Evolutionary conservation across 805 yeast genomes (phyloP), one percentile per base, ranked within the genome.

Genomic region (Candida corydali): DNA sequence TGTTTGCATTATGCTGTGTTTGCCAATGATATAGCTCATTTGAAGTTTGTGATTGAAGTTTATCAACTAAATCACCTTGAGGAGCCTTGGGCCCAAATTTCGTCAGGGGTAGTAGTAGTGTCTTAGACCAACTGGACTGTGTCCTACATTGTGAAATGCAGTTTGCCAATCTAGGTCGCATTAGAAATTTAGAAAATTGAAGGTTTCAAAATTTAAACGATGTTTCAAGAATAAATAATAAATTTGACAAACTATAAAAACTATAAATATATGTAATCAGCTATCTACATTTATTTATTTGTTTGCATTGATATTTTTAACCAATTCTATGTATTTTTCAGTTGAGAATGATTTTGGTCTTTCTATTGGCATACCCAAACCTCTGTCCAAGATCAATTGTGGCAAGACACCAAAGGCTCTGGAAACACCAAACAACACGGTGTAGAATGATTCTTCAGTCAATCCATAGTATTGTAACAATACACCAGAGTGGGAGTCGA

Each of bases 331-430:
- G 75, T 83, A 86, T 71, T 87, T 87, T 70, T 86, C 91, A 48
- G 96, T 86, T 44, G 95, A 85, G 86, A 87, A 86, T 45, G 95
- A 68, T 72, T 80, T 82, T 56, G 93, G 93, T 59, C 93, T 75
- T 65, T 84, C 93, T 47, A 84, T 81, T 38, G 93, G 87, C 60
- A 82, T 58, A 36, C 91, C 91, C 38, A 79, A 62, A 47, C 79
- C 76, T 46, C 93, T 72, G 67, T 84, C 93, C 76, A 85, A 77
- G 49, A 84, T 78, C 59, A 84, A 70, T 65, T 84, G 93, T 27
- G 86, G 76, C 55, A 84, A 67, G 34, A 84, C 86, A 48, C 93
- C 93, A 43, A 84, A 69, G 27, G 89, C 78, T 62, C 93, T 78
- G 44, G 89, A 78, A 42, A 84, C 89, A 55, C 89, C 93, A 59